Percentiles rank a stretch among this genome's conserved stretches.
Evolutionary conservation across 768 basidiomycete species (phyloP).

Genomic region (Cystobasidiopsis lactophilus): DNA sequence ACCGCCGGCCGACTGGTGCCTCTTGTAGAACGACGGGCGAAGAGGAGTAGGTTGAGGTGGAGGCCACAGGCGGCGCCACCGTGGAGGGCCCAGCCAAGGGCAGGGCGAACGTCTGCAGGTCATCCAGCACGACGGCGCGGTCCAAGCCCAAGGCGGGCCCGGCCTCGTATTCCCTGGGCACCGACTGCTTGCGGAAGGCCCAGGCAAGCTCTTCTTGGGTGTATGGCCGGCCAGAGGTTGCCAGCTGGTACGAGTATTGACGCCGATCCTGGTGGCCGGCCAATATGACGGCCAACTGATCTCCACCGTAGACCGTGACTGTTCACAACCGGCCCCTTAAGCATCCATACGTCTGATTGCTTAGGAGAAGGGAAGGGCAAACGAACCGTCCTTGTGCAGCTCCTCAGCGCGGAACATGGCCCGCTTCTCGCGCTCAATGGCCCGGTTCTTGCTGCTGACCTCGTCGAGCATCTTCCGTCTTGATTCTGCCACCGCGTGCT

Average conservation of each 20-base stretch:
- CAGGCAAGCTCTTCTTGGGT: constrained; percentile 16
- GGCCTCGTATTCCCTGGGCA: constrained; percentile 6
- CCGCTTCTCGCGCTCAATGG: constrained; percentile 34
- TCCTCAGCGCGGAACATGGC: not conserved
- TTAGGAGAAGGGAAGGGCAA: not conserved
- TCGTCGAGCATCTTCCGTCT: constrained; percentile 64
- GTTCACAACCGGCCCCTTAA: too few relatives aligned
- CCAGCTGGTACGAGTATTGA: constrained; percentile 11
- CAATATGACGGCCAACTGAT: constrained; percentile 12
- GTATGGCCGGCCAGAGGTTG: constrained; percentile 13
- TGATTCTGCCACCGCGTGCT: constrained; percentile 72
- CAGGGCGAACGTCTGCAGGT: too few relatives aligned
- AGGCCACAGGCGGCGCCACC: too few relatives aligned
- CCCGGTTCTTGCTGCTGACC: constrained; percentile 64
- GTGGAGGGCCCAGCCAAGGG: too few relatives aligned
- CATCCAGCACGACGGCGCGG: constrained; percentile 11
- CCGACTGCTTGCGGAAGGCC: constrained; percentile 10
- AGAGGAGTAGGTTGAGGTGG: too few relatives aligned
- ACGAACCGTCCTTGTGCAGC: constrained; percentile 5
- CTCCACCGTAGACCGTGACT: too few relatives aligned
- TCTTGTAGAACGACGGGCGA: too few relatives aligned
- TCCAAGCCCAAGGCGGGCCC: constrained; percentile 16
- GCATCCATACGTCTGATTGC: not conserved
- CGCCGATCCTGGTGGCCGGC: constrained; percentile 12
- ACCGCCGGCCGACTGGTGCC: too few relatives aligned